phyloP scores from a whole-genome alignment of 352 stramenopile genomes.

The Saprolegnia parasitica region DNA sequence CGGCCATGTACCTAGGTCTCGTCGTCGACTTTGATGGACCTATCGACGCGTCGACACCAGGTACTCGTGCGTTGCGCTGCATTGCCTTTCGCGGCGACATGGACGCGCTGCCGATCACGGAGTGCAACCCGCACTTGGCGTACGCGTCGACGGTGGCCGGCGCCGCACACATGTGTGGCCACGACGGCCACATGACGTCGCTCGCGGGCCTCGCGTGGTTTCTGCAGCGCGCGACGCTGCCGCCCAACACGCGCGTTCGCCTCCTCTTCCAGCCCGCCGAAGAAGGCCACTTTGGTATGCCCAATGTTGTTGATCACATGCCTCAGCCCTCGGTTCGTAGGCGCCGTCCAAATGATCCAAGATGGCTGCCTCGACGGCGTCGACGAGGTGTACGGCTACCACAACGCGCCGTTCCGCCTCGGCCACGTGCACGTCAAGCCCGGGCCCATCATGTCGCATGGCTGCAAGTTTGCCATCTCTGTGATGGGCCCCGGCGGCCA shows the following conservation, averaged over 20 bases:
- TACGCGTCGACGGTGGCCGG: slow-evolving; percentile 56
- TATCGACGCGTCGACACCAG: slow-evolving; percentile 34
- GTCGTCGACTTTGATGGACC: slow-evolving; percentile 80
- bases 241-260: slow-evolving; percentile 72
- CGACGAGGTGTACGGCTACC: slow-evolving; percentile 89
- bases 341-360: slow-evolving; percentile 91
- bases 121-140: slow-evolving; percentile 68
- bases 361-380: slow-evolving; percentile 83
- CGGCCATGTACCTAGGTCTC: slow-evolving; percentile 38
- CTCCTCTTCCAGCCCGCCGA: slow-evolving; percentile 97
- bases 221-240: slow-evolving; percentile 64
- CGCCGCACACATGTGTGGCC: slow-evolving; percentile 91
- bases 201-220: slow-evolving; percentile 85
- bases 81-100: slow-evolving; percentile 94
- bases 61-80: slow-evolving; percentile 70
- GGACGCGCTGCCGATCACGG: slow-evolving; percentile 92
- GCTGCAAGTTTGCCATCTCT: slow-evolving; percentile 89
- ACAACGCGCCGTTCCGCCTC: slow-evolving; percentile 84
- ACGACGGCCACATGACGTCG: slow-evolving; percentile 94
- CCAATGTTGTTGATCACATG: neutral
- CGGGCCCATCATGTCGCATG: slow-evolving; percentile 88
- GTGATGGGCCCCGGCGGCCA: slow-evolving; percentile 91
- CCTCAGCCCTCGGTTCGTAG: slow-evolving; percentile 36
- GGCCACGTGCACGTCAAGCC: slow-evolving; percentile 83
- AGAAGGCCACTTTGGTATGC: slow-evolving; percentile 49